Conservation (phyloP, 768 basidiomycete species). For the Agrocybe chaxingu region DNA sequence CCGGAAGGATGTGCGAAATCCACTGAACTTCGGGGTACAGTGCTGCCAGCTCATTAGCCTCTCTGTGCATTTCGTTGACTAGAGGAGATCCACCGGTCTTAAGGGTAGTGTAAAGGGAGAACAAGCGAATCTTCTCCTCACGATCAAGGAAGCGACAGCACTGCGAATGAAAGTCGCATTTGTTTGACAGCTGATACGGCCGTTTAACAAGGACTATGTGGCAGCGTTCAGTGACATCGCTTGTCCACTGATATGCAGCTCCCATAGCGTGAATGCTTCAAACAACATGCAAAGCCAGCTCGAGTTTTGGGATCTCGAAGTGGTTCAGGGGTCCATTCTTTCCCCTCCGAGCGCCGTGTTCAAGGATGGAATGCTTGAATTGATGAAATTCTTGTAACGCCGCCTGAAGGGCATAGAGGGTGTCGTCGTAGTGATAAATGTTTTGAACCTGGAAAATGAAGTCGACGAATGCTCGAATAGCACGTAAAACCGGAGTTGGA, state of each 20-base stretch:
- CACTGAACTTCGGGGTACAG: neutral
- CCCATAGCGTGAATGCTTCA: conserved; percentile 22
- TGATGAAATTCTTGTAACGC: conserved; percentile 27
- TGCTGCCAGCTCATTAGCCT: neutral
- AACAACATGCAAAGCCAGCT: conserved; percentile 27
- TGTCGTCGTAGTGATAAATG: conserved; percentile 15
- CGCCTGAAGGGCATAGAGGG: conserved; percentile 7
- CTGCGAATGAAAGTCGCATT: conserved; percentile 25
- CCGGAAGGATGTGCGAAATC: neutral
- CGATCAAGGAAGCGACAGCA: conserved; percentile 27
- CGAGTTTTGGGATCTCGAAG: conserved; percentile 37
- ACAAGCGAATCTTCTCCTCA: conserved; percentile 20
- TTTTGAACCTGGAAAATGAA: conserved; percentile 30
- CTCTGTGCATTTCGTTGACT: neutral
- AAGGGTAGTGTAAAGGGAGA: conserved; percentile 17
- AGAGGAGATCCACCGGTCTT: neutral
- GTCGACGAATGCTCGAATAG: conserved; percentile 28
- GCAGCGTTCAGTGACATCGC: conserved; percentile 26
- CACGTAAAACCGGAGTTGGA: conserved; percentile 20
- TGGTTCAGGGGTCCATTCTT: conserved; percentile 21
- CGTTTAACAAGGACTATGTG: conserved; percentile 27
- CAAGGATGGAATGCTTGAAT: conserved; percentile 27
- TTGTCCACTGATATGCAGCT: conserved; percentile 26
- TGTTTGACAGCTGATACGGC: conserved; percentile 23
- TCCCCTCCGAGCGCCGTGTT: conserved; percentile 18